These are phyloP conservation scores for Malus hybrid DNA, from an alignment of 331 rosid genomes.

Conservation along the genomic window DNA sequence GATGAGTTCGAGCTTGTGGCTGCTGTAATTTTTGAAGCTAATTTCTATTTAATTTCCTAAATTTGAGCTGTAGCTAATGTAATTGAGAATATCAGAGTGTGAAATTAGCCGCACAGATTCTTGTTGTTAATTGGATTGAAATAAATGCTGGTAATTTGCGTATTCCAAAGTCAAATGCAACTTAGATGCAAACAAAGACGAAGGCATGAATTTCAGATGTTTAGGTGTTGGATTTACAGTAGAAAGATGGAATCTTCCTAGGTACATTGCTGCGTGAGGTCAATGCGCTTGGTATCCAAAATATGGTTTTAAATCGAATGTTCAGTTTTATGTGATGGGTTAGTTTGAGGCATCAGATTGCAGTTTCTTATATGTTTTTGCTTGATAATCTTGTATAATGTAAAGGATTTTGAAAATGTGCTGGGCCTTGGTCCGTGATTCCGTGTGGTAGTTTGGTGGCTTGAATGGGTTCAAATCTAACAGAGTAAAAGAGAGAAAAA, in stretches of 20 bases:
- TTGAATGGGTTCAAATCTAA: not conserved
- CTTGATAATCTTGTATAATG: slow-evolving; percentile 17
- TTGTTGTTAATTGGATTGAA: not conserved
- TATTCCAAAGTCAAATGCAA: not conserved
- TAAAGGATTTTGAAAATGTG: not conserved
- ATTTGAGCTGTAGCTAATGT: not conserved
- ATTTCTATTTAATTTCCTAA: not conserved
- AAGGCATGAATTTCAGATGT: not conserved
- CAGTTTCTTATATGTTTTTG: slow-evolving; percentile 1
- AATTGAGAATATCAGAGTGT: not conserved
- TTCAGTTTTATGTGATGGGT: not conserved
- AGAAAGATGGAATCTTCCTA: not conserved
- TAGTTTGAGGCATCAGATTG: slow-evolving; percentile 4
- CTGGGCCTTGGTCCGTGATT: not conserved
- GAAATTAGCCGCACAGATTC: not conserved
- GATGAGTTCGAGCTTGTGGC: not conserved
- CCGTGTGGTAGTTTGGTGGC: not conserved
- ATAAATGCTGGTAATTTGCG: not conserved
- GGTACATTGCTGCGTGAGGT: not conserved
- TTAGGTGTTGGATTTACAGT: not conserved
- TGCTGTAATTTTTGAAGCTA: not conserved
- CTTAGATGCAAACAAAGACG: not conserved
- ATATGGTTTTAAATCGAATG: not conserved
- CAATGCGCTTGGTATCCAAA: too few relatives aligned
- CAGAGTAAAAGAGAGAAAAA: not conserved